Percentiles rank a stretch among this genome's conserved stretches.
Conservation (phyloP, 2,329 filamentous ascomycete genomes). For the Plectosphaerella plurivora region DNA sequence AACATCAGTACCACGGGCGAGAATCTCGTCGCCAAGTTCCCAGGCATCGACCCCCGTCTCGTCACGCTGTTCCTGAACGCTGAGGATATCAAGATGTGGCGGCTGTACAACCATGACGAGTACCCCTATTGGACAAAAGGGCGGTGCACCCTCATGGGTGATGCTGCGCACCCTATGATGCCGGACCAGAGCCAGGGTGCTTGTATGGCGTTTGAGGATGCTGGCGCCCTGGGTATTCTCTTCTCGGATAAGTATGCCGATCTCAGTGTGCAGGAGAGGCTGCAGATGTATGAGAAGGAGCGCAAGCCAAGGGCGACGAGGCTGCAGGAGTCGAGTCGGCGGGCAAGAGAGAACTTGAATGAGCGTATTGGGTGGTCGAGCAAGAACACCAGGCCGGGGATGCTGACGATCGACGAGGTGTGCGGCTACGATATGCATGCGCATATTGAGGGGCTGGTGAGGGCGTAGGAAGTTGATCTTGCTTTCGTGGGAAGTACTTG, state of each 20-base stretch:
- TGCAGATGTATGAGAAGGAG: conserved; percentile 7
- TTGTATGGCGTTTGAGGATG: conserved; percentile 9
- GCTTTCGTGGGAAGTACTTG: no score
- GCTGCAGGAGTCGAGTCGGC: conserved; percentile 4
- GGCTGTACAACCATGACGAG: conserved; percentile 18
- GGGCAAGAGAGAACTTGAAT: not conserved
- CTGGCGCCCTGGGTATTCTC: conserved; percentile 4
- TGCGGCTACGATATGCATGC: conserved; percentile 60
- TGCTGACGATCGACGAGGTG: conserved; percentile 67
- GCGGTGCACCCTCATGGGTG: conserved; percentile 3
- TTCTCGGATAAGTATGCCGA: conserved; percentile 4
- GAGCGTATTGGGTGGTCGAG: not conserved
- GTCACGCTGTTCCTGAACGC: conserved; percentile 16
- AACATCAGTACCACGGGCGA: conserved; percentile 31
- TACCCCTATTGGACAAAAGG: conserved; percentile 21
- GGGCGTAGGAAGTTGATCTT: conserved; percentile 16
- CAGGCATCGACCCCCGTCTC: conserved; percentile 6
- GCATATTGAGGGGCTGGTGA: conserved; percentile 46
- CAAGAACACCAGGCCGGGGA: conserved; percentile 47
- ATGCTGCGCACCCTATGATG: conserved; percentile 11
- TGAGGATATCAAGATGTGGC: conserved; percentile 21
- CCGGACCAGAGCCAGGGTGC: conserved; percentile 9
- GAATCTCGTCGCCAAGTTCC: conserved; percentile 10
- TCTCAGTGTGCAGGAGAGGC: not conserved
- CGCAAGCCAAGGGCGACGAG: conserved; percentile 8